phyloP scores from a whole-genome alignment of 2,329 filamentous ascomycete genomes.

The Fusarium duplospermum region DNA sequence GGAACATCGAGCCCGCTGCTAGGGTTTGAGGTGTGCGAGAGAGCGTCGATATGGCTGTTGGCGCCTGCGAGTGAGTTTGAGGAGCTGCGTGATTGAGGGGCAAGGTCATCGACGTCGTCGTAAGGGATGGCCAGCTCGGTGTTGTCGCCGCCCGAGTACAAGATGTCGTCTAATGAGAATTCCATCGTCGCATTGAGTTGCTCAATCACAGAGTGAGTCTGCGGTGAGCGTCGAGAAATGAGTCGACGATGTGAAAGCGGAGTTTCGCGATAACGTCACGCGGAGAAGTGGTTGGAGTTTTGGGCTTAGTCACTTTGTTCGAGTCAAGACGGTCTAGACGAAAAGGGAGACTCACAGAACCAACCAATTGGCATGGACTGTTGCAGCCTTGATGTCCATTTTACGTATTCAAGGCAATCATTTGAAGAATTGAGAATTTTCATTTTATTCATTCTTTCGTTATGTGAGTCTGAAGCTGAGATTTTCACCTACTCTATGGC shows the following conservation, averaged over 20 bases:
- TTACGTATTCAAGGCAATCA: not conserved
- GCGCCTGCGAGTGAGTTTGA: conserved; percentile 17
- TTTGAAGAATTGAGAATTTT: not conserved
- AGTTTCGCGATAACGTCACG: conserved; percentile 29
- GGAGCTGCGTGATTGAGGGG: conserved; percentile 24
- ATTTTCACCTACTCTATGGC: not conserved
- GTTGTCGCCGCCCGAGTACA: conserved; percentile 34
- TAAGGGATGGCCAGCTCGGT: conserved; percentile 30
- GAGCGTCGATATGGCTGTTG: not conserved
- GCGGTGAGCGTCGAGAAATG: not conserved
- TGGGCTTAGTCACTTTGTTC: conserved; percentile 28
- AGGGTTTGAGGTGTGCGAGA: conserved; percentile 14
- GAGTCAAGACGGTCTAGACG: not conserved
- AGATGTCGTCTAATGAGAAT: conserved; percentile 38
- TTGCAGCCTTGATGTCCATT: not conserved
- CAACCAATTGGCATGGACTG: not conserved
- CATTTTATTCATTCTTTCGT: not conserved
- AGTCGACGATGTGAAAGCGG: conserved; percentile 13
- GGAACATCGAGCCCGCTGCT: not conserved
- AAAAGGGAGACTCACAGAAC: not conserved
- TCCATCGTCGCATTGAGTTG: conserved; percentile 21
- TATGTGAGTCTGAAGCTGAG: not conserved
- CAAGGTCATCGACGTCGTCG: conserved; percentile 20
- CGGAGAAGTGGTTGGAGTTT: conserved; percentile 1
- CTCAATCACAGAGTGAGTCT: not conserved